Base-by-base conservation (phyloP, 805 yeast species). In the Saccharomycopsis sp. region DNA sequence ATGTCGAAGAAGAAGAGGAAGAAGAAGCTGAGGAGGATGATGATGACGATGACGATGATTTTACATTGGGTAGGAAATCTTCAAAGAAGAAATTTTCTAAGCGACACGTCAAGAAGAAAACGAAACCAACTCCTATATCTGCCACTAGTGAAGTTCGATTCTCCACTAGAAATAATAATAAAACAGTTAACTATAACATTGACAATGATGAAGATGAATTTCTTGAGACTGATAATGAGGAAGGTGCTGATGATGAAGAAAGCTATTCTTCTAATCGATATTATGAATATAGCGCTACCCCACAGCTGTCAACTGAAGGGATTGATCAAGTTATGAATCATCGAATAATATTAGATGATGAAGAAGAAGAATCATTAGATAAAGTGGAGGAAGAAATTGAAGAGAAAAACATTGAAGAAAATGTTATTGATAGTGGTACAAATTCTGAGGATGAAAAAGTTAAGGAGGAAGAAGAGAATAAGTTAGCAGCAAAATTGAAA, bases 151-250 rank as follows among this genome's bases (percentile, higher is more conserved):
- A 83, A 52, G 66, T 85, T 13, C 71, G 97, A 48, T 86, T 87
- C 54, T 83, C 94, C 14, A 73, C 89, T 2, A 73, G 97, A 59
- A 82, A 80, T 55, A 74, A 70, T 53, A 61, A 56, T 44, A 76
- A 68, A 51, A 68, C 71, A n/a, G 79, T 89, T 35, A 87, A 86
- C 59, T 89, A 89, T 58, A 78, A 74, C 32, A 76, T 84, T 22
- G 95, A 85, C 50, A 72, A 72, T 27, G 71, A 65, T 14, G 71
- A 64, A 29, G 72, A 67, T 46, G 60, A 69, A 23, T 54, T 70
- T 13, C 53, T 54, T 6, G 65, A 61, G 22, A 44, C 56, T n/a
- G 51, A 47, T 27, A 60, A 29, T 27, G 52, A 43, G 23, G 41
- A 21, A 9, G 24, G 7, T 7, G 41, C 20, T 23, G 22, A 54